A percentile compares a stretch with the other conserved stretches of the same genome.
phyloP scores from a whole-genome alignment of 208 protist genomes.

The Porcisia hertigi region DNA sequence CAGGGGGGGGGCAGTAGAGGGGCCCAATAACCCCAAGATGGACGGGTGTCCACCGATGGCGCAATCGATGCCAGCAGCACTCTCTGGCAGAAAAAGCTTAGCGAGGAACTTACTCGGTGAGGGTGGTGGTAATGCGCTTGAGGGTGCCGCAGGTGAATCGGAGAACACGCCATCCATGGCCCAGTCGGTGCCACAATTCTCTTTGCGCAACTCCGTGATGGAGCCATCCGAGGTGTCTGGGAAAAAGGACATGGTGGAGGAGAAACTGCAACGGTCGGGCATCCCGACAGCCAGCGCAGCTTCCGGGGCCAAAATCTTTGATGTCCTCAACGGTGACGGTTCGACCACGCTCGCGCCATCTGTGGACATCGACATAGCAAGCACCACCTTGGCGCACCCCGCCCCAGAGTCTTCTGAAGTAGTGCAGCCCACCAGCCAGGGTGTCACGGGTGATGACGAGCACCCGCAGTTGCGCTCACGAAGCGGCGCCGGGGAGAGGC shows the following conservation, averaged over 20 bases:
- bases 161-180: constrained; percentile 4
- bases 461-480: background rate
- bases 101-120: background rate
- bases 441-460: constrained; percentile 11
- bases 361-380: background rate
- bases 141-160: background rate
- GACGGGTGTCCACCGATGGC: background rate
- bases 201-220: background rate
- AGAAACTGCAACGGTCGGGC: background rate
- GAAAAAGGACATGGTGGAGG: background rate
- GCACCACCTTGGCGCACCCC: background rate
- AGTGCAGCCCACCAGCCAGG: background rate
- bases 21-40: background rate
- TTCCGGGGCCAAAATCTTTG: background rate
- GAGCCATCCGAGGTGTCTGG: background rate
- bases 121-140: background rate
- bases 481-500: constrained; percentile 8
- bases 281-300: background rate
- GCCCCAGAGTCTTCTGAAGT: background rate
- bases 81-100: background rate
- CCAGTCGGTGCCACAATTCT: constrained; percentile 3
- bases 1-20: background rate
- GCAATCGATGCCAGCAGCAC: background rate
- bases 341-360: background rate
- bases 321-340: background rate